Conservation (phyloP, 441 rosid genomes). For the Populus trichocarpa region DNA sequence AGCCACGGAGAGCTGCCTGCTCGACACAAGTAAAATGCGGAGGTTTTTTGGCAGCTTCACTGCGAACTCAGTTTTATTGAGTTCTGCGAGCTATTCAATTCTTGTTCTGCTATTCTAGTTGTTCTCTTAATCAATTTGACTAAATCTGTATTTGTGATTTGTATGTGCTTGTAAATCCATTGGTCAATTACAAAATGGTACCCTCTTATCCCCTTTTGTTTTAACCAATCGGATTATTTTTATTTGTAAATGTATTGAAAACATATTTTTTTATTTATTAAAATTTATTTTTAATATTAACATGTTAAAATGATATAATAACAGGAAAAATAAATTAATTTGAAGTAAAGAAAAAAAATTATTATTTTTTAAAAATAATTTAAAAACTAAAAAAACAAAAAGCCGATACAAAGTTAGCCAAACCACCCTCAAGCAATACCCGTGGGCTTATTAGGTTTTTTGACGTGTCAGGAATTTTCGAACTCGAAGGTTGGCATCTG, state of each 20-base stretch:
- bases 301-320: no score
- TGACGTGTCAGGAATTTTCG: background rate
- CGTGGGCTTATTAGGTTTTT: background rate
- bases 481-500: background rate
- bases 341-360: no score
- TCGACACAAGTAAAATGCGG: background rate
- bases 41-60: background rate
- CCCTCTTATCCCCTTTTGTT: no score
- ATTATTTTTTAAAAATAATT: no score
- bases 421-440: background rate
- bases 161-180: slow-evolving; percentile 11
- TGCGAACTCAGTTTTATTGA: background rate
- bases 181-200: background rate
- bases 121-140: background rate
- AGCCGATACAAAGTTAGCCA: no score
- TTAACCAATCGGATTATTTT: no score
- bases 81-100: background rate
- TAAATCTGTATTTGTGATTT: background rate
- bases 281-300: no score
- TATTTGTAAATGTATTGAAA: no score
- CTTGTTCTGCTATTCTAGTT: background rate
- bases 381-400: no score
- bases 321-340: no score
- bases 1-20: background rate
- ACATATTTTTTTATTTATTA: no score